These are phyloP conservation scores for Mortierella alpina DNA, from an alignment of 192 early-diverging fungal genomes.

Conservation along the genomic window DNA sequence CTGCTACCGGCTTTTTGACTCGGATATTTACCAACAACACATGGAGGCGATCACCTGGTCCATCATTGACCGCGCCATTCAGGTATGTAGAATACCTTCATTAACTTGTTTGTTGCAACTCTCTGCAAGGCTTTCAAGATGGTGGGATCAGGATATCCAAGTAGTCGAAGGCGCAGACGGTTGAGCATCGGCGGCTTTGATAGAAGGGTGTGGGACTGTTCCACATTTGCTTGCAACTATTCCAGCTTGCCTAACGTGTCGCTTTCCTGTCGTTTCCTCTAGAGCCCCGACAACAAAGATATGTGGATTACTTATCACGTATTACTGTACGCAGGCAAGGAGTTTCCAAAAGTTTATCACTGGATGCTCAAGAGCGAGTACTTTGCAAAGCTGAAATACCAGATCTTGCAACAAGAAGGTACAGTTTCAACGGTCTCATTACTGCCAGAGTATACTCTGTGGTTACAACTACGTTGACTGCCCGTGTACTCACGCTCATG, in stretches of 20 bases:
- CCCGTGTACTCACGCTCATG: neutral
- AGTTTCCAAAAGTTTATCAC: constrained; percentile 56
- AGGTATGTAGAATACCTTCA: constrained; percentile 8
- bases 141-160: neutral
- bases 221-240: too few species aligned
- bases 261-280: neutral
- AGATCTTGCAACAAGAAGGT: constrained; percentile 53
- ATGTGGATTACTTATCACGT: constrained; percentile 61
- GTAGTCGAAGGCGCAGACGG: too few species aligned
- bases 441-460: too few species aligned
- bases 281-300: constrained; percentile 40
- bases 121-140: neutral
- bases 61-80: constrained; percentile 39
- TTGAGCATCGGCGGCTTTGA: too few species aligned
- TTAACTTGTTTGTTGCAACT: neutral
- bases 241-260: too few species aligned
- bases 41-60: neutral
- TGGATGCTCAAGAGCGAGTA: constrained; percentile 56
- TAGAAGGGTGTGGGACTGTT: too few species aligned
- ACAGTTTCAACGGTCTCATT: neutral
- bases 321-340: constrained; percentile 62
- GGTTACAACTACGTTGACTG: neutral
- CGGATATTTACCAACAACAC: constrained; percentile 48
- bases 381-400: constrained; percentile 59
- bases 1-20: constrained; percentile 63